Percentiles rank a stretch among this genome's conserved stretches.
Evolutionary conservation across 768 basidiomycete genomes (phyloP).

Genomic region (Boletus rubroflammeus): DNA sequence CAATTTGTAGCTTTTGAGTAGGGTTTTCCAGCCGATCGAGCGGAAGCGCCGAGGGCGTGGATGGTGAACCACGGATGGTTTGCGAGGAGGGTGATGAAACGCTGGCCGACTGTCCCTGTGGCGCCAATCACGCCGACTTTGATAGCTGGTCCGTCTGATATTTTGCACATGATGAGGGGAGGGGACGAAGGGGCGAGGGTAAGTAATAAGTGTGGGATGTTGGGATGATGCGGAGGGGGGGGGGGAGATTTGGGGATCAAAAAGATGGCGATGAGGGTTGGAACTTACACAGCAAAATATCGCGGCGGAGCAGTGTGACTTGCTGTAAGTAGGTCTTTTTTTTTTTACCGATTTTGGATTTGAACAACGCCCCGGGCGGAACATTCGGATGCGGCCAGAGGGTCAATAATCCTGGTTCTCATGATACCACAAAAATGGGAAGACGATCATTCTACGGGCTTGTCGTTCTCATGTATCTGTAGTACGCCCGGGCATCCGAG

Average conservation of each 20-base stretch:
- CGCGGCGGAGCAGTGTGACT: no score
- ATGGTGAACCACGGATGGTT: slow-evolving; percentile 88
- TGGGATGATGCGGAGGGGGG: neutral
- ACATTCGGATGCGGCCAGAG: no score
- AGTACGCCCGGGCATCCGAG: neutral
- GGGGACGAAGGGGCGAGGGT: no score
- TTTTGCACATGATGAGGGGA: slow-evolving; percentile 19
- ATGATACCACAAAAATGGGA: neutral
- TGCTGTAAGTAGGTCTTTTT: no score
- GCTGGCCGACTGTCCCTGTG: slow-evolving; percentile 93
- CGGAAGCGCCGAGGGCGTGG: slow-evolving; percentile 84
- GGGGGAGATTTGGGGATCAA: slow-evolving; percentile 1
- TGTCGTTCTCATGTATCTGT: neutral
- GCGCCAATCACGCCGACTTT: slow-evolving; percentile 81
- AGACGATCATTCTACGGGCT: neutral
- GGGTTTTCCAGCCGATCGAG: slow-evolving; percentile 78
- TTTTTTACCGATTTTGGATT: neutral
- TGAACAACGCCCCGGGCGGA: neutral
- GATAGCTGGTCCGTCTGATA: slow-evolving; percentile 22
- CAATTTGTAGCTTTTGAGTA: slow-evolving; percentile 75
- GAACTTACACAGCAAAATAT: neutral
- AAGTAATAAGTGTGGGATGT: no score
- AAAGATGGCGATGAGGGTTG: neutral
- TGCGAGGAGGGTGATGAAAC: slow-evolving; percentile 87
- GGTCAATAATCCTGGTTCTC: neutral